These are phyloP conservation scores for Claviceps pazoutovae DNA, from an alignment of 2,329 filamentous ascomycete species.

Conservation along the genomic window DNA sequence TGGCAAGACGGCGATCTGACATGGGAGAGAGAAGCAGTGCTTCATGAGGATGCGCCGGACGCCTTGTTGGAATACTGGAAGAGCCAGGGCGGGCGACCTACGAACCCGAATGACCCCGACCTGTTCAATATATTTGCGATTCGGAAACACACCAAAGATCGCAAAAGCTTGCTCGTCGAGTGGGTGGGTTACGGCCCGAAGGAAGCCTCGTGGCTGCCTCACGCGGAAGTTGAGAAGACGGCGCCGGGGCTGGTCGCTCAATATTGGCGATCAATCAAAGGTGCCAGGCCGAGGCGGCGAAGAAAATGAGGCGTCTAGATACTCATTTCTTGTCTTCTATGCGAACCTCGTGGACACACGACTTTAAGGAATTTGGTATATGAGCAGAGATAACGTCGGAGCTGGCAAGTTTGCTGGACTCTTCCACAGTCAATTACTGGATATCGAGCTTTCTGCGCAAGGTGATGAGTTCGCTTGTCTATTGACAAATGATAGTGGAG, in stretches of 20 bases:
- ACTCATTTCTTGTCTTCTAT: not conserved
- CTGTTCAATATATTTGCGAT: slow-evolving; percentile 21
- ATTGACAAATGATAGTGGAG: no score
- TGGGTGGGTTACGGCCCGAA: slow-evolving; percentile 20
- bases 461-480: not conserved
- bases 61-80: slow-evolving; percentile 21
- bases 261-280: slow-evolving; percentile 13
- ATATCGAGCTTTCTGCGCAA: not conserved
- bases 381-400: not conserved
- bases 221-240: slow-evolving; percentile 12
- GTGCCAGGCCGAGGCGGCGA: not conserved
- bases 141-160: slow-evolving; percentile 16
- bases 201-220: slow-evolving; percentile 19
- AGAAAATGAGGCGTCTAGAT: not conserved
- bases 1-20: slow-evolving; percentile 18
- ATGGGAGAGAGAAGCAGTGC: slow-evolving; percentile 20
- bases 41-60: slow-evolving; percentile 20
- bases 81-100: slow-evolving; percentile 16
- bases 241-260: slow-evolving; percentile 14
- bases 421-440: not conserved
- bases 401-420: not conserved
- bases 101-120: slow-evolving; percentile 16
- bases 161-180: slow-evolving; percentile 19
- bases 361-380: not conserved
- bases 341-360: not conserved